Evolutionary conservation across 208 protist genomes (phyloP), one percentile per base, ranked within the genome.

Genomic region (Trypanosoma conorhini): DNA sequence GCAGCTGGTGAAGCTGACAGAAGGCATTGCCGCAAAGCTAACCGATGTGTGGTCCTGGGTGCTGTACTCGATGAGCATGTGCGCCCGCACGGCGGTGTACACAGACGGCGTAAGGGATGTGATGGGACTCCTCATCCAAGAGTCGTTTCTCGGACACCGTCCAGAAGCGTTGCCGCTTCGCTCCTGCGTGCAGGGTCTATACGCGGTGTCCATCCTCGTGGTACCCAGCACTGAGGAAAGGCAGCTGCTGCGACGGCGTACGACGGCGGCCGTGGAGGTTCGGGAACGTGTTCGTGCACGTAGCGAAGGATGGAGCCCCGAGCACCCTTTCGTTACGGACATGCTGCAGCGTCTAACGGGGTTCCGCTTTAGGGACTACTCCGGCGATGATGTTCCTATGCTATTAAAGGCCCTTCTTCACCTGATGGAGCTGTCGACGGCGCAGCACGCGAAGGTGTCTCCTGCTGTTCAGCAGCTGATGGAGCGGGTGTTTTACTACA

Each of bases 51-150:
- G 51, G 44, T 59, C 71, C 19, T 76, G 62, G 62, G 46, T 76
- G 5, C 59, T 76, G 3, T 70, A 76, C 46, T 68, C 71, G 15
- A 76, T 76, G 56, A 69, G 62, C 50, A 54, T 57, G 56, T 76
- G 63, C 67, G 44, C 48, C 24, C 42, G 63, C 13, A 65, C 55
- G 17, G 3, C 19, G 10, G 15, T 65, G 10, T 63, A 42, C 46
- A 50, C 3, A 8, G 24, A 31, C 10, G 4, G 22, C 19, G 21
- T 73, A 48, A 26, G 28, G 8, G 38, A 58, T n/a, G 33, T 5
- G 19, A 54, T 62, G 26, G 52, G 67, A 52, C 22, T 31, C 4
- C 22, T 73, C 9, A 31, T 66, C 0, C n/a, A 46, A n/a, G 21
- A 67, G 30, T 73, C 68, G 17, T 73, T 46, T 42, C 33, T 72